Evolutionary conservation across 1,284 basidiomycete genomes (phyloP).

Genomic region (Malassezia obtusa): DNA sequence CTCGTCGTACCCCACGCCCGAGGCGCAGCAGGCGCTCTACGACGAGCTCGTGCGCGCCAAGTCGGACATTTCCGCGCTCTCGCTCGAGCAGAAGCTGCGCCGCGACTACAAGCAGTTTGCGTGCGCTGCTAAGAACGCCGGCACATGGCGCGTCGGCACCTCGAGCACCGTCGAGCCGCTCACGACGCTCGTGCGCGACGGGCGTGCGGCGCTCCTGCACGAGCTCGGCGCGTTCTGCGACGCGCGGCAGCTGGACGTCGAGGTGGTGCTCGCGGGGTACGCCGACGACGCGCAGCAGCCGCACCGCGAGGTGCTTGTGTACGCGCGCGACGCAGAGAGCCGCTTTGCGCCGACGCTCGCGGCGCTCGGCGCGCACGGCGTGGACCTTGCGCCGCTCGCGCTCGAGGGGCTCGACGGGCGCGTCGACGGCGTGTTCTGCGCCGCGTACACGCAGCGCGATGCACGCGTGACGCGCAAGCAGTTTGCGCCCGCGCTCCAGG

Average conservation of each 20-base stretch:
- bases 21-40: slow-evolving; percentile 50
- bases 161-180: slow-evolving; percentile 4
- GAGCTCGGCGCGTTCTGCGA: neutral
- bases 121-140: neutral
- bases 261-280: slow-evolving; percentile 6
- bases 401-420: neutral
- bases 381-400: slow-evolving; percentile 5
- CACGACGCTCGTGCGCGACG: neutral
- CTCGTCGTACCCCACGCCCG: neutral
- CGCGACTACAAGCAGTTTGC: slow-evolving; percentile 72
- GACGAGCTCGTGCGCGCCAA: slow-evolving; percentile 58
- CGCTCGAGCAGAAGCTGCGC: slow-evolving; percentile 66
- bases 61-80: slow-evolving; percentile 59
- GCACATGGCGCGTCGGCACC: slow-evolving; percentile 6
- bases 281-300: neutral
- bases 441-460: slow-evolving; percentile 9
- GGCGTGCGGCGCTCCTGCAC: neutral
- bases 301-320: slow-evolving; percentile 8
- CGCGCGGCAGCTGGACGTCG: neutral
- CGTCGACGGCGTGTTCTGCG: neutral
- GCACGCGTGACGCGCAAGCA: slow-evolving; percentile 15
- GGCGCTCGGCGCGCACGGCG: neutral
- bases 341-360: slow-evolving; percentile 1
- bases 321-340: neutral
- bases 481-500: slow-evolving; percentile 7